Base-by-base conservation (phyloP, 1,139 yeast genomes). In the Candida tetrigidarum region DNA sequence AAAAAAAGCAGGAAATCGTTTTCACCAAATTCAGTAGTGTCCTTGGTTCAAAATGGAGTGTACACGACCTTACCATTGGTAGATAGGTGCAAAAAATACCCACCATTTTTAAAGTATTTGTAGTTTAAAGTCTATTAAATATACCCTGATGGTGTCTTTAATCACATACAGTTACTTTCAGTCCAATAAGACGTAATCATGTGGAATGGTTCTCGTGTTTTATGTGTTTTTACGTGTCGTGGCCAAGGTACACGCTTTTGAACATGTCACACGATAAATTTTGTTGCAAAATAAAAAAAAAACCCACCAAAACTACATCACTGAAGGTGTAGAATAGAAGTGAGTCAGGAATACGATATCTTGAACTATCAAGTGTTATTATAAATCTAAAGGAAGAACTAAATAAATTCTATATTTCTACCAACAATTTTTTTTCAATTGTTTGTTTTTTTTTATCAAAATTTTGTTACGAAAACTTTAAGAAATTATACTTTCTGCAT, bases 41-140 rank as follows among this genome's bases (percentile, higher is more conserved):
- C 19, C 20, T 8, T 18, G 3, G 36, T 5, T 8, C 23, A 10
- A 40, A 52, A 47, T 45, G 54, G 46, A 56, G 16, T 5, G 25
- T 19, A 25, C 36, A 32, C 36, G 36, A 32, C 36, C 25, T 2
- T 4, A 7, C 14, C 12, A 3, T n/a, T n/a, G n/a, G n/a, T n/a
- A n/a, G n/a, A n/a, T n/a, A n/a, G n/a, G n/a, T n/a, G n/a, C n/a
- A n/a, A n/a, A n/a, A n/a, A n/a, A n/a, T n/a, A n/a, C n/a, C n/a
- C n/a, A n/a, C n/a, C n/a, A n/a, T n/a, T n/a, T n/a, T n/a, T n/a
- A n/a, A n/a, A n/a, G n/a, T n/a, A n/a, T n/a, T n/a, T n/a, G n/a
- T n/a, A n/a, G n/a, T n/a, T n/a, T n/a, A n/a, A n/a, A n/a, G n/a
- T n/a, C n/a, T n/a, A n/a, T n/a, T n/a, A n/a, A n/a, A n/a, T n/a